phyloP scores from a whole-genome alignment of 2,329 filamentous ascomycete genomes.

The Curvularia eragrostidis region DNA sequence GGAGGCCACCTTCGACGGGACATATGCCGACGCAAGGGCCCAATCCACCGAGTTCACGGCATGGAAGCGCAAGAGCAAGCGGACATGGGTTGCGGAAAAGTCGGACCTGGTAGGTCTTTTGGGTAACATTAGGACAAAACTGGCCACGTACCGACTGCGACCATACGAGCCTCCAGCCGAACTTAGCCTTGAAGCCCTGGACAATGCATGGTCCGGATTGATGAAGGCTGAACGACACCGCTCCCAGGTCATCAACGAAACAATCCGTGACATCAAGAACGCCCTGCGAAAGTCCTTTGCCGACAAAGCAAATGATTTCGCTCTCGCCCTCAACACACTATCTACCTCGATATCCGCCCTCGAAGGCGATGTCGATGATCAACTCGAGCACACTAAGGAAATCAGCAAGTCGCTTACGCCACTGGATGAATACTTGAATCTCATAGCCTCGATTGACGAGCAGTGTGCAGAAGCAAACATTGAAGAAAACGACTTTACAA shows the following conservation, averaged over 20 bases:
- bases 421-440: conserved; percentile 87
- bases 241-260: conserved; percentile 96
- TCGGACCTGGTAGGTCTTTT: conserved; percentile 90
- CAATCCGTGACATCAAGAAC: conserved; percentile 98
- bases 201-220: conserved; percentile 79
- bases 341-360: conserved; percentile 95
- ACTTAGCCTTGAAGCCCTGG: conserved; percentile 80
- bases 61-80: conserved; percentile 92
- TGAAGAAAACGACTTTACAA: conserved; percentile 99
- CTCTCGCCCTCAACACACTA: conserved; percentile 91
- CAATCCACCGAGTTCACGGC: conserved; percentile 80
- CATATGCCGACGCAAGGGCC: conserved; percentile 88
- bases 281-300: conserved; percentile 89
- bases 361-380: conserved; percentile 95
- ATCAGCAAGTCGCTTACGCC: conserved; percentile 86
- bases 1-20: conserved; percentile 82
- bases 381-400: conserved; percentile 83
- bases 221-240: conserved; percentile 85
- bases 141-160: conserved; percentile 89
- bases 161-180: conserved; percentile 90
- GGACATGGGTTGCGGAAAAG: conserved; percentile 97
- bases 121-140: conserved; percentile 98
- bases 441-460: conserved; percentile 83
- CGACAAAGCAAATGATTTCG: conserved; percentile 98
- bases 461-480: conserved; percentile 97